phyloP scores from a whole-genome alignment of 2,329 filamentous ascomycete genomes.

The Tolypocladium inflatum region DNA sequence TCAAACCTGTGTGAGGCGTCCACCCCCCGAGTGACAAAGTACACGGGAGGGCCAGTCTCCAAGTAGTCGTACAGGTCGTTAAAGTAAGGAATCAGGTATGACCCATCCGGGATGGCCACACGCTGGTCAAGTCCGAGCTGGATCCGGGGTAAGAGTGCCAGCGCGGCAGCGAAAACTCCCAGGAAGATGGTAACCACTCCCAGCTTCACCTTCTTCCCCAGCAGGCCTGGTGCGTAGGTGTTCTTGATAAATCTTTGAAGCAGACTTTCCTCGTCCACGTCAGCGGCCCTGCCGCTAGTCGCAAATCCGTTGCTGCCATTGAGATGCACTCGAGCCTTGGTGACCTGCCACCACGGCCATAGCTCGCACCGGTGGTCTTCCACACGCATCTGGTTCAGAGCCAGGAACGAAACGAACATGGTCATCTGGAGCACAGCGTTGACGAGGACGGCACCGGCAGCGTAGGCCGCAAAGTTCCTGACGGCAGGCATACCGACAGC shows the following conservation, averaged over 20 bases:
- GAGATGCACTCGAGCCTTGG: constrained; percentile 60
- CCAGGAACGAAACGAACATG: constrained; percentile 88
- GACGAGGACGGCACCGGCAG: constrained; percentile 90
- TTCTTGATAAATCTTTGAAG: constrained; percentile 87
- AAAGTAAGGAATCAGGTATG: constrained; percentile 93
- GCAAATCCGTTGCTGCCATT: constrained; percentile 45
- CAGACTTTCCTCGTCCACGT: constrained; percentile 71
- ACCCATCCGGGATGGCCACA: constrained; percentile 86
- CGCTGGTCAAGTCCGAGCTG: constrained; percentile 87
- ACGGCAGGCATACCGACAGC: constrained; percentile 98
- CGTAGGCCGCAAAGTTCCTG: constrained; percentile 93
- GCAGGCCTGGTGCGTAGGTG: constrained; percentile 71
- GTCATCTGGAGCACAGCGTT: constrained; percentile 96
- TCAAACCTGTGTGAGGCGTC: constrained; percentile 67
- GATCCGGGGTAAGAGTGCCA: constrained; percentile 78
- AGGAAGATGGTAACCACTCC: constrained; percentile 72
- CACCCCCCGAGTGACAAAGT: constrained; percentile 79
- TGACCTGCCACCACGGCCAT: constrained; percentile 79
- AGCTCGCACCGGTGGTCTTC: constrained; percentile 86
- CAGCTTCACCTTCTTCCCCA: constrained; percentile 73
- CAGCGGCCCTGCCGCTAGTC: constrained; percentile 50
- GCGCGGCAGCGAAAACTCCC: constrained; percentile 73
- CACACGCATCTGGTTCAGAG: constrained; percentile 83
- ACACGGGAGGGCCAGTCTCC: constrained; percentile 84
- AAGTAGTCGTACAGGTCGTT: constrained; percentile 93